phyloP scores from a whole-genome alignment of 2,329 filamentous ascomycete genomes.

The Monosporascus sp. region DNA sequence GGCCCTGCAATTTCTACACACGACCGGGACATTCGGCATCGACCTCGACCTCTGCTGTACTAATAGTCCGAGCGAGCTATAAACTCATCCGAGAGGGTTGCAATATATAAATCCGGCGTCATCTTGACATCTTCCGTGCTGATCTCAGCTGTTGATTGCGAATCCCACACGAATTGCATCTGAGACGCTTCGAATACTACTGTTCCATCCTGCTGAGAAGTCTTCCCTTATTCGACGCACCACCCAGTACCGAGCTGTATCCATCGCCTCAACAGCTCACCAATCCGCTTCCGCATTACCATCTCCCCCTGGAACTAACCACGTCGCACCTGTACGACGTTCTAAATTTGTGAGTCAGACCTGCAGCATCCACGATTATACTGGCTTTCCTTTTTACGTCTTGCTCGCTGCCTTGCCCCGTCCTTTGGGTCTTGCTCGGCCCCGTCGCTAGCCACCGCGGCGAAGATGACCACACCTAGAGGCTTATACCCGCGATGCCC shows the following conservation, averaged over 20 bases:
- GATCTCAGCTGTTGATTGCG: slow-evolving; percentile 29
- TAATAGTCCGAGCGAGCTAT: background rate
- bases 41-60: background rate
- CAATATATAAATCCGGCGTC: slow-evolving; percentile 27
- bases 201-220: slow-evolving; percentile 11
- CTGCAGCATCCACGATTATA: slow-evolving; percentile 14
- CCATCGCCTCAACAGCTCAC: slow-evolving; percentile 22
- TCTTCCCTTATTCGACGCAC: slow-evolving; percentile 21
- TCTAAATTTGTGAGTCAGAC: slow-evolving; percentile 30
- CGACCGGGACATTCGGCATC: background rate
- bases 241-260: slow-evolving; percentile 21
- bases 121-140: slow-evolving; percentile 27
- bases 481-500: background rate
- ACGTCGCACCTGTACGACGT: slow-evolving; percentile 24
- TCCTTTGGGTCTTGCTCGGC: slow-evolving; percentile 7
- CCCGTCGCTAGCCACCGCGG: slow-evolving; percentile 9
- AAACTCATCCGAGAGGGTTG: background rate
- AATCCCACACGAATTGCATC: slow-evolving; percentile 13
- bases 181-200: slow-evolving; percentile 7
- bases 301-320: slow-evolving; percentile 15
- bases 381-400: slow-evolving; percentile 15
- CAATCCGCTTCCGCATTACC: slow-evolving; percentile 22
- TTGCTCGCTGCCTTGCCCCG: slow-evolving; percentile 3
- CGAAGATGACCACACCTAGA: slow-evolving; percentile 8
- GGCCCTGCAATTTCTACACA: background rate